Percentiles rank a stretch among this genome's conserved stretches.
phyloP scores from a whole-genome alignment of 2,329 filamentous ascomycete species.

The Coniochaeta hoffmannii region DNA sequence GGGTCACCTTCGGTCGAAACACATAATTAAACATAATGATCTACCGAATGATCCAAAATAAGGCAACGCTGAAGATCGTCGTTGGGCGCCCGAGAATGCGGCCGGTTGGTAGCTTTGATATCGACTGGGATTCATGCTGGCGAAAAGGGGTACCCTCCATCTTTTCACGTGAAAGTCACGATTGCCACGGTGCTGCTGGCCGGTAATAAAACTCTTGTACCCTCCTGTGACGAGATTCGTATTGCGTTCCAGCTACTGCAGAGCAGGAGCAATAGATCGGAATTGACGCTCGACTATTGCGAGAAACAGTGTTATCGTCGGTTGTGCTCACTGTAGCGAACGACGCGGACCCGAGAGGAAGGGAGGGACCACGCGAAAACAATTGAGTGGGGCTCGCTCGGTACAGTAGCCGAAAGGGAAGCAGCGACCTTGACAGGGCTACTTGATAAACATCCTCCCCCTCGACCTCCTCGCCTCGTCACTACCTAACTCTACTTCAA shows the following conservation, averaged over 20 bases:
- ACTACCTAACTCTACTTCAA: no score
- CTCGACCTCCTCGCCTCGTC: no score
- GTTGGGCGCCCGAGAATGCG: not conserved
- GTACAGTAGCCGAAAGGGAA: not conserved
- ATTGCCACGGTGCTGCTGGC: not conserved
- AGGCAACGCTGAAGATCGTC: not conserved
- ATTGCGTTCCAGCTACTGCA: not conserved
- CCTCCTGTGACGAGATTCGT: not conserved
- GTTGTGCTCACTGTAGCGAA: not conserved
- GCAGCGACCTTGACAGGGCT: not conserved
- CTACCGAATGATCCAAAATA: not conserved
- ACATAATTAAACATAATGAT: not conserved
- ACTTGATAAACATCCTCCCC: not conserved
- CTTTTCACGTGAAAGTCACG: not conserved
- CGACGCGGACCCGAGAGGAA: not conserved
- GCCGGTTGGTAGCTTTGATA: not conserved
- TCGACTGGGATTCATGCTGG: not conserved
- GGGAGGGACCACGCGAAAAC: conserved; percentile 1
- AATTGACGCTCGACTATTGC: not conserved
- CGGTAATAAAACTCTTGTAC: not conserved
- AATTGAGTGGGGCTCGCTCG: not conserved
- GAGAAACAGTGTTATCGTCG: not conserved
- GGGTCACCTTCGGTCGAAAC: no score
- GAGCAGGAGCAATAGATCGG: not conserved
- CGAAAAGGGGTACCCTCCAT: conserved; percentile 2